These are phyloP conservation scores for Trichophyton mentagrophytes DNA, from an alignment of 2,329 filamentous ascomycete species.

Conservation along the genomic window DNA sequence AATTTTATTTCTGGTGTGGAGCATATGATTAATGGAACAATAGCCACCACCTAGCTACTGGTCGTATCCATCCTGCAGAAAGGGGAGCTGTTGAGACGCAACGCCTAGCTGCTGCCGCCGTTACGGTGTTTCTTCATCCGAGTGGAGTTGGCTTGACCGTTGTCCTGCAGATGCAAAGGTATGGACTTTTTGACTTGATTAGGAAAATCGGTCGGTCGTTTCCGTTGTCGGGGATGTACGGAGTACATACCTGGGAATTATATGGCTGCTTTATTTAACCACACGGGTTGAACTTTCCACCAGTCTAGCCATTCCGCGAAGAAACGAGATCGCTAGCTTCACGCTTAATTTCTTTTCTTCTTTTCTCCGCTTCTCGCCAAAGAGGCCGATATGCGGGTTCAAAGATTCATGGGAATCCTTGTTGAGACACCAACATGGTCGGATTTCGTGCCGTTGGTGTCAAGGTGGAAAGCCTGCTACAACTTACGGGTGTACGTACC, in stretches of 20 bases:
- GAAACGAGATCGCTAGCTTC: not conserved
- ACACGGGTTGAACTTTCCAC: not conserved
- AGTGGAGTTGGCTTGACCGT: not conserved
- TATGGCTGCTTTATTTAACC: not conserved
- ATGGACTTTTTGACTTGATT: slow-evolving; percentile 25
- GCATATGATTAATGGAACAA: not conserved
- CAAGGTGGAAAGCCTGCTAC: not conserved
- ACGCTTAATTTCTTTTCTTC: not conserved
- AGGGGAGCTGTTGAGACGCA: not conserved
- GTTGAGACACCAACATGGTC: not conserved
- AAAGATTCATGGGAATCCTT: not conserved
- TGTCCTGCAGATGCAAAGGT: not conserved
- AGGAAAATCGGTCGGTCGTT: slow-evolving; percentile 13
- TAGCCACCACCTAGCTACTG: not conserved
- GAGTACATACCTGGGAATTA: not conserved
- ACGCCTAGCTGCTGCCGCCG: not conserved
- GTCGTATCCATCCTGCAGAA: not conserved
- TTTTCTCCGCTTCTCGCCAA: not conserved
- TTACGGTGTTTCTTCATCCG: not conserved
- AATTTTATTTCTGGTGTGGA: not conserved
- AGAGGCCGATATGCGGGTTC: not conserved
- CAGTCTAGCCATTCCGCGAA: not conserved
- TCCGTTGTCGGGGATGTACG: slow-evolving; percentile 5
- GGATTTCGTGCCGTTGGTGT: not conserved
- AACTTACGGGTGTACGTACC: not conserved